Conservation (phyloP, 2,329 filamentous ascomycete genomes). For the Salinomyces thailandicus region DNA sequence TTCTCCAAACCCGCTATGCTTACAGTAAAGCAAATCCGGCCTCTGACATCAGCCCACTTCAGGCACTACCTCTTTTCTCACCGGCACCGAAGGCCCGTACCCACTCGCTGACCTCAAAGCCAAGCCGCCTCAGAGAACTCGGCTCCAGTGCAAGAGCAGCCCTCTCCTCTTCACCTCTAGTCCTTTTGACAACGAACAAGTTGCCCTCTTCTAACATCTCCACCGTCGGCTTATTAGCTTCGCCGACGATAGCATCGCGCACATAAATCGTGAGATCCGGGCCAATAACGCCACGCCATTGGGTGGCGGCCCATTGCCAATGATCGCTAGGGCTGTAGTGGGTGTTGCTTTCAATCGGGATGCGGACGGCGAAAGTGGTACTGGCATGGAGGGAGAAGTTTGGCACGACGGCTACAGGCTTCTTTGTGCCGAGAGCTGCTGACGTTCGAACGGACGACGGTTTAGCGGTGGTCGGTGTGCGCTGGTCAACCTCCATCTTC, state of each 20-base stretch:
- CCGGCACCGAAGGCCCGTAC: constrained; percentile 34
- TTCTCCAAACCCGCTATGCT: too few species aligned
- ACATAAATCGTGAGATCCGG: constrained; percentile 71
- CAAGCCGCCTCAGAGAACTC: constrained; percentile 57
- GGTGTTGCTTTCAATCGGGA: constrained; percentile 57
- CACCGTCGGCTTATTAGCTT: constrained; percentile 19
- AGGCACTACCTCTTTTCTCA: constrained; percentile 7
- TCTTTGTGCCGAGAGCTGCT: constrained; percentile 12
- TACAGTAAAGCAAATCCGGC: too few species aligned
- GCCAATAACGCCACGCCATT: constrained; percentile 79
- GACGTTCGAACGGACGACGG: neutral
- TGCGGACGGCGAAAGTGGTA: constrained; percentile 61
- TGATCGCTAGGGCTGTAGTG: constrained; percentile 75
- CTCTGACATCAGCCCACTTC: too few species aligned
- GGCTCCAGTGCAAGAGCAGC: too few species aligned
- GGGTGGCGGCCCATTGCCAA: constrained; percentile 93
- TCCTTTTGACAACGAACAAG: constrained; percentile 31
- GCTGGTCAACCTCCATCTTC: constrained; percentile 15
- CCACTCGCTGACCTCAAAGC: constrained; percentile 85
- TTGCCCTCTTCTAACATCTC: constrained; percentile 34
- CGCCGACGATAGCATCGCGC: constrained; percentile 26
- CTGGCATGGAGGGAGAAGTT: constrained; percentile 71
- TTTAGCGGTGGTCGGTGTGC: constrained; percentile 5
- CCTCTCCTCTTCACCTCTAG: constrained; percentile 22
- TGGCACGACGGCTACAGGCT: constrained; percentile 66